A percentile compares a stretch with the other conserved stretches of the same genome.
Conservation (phyloP, 192 early-diverging fungal species). For the Coemansia sp. region DNA sequence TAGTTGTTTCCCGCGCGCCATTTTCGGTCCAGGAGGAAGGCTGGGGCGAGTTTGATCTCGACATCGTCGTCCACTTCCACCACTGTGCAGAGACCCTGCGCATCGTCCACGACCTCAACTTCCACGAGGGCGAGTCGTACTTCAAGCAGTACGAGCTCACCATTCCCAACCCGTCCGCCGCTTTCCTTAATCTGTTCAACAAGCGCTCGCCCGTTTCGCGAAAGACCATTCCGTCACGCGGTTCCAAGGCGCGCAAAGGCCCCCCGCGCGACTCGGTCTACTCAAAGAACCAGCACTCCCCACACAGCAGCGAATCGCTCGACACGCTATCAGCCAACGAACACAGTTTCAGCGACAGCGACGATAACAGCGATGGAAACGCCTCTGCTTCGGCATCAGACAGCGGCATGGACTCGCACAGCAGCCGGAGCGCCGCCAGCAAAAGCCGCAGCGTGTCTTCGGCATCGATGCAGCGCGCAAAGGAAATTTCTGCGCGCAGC, state of each 20-base stretch:
- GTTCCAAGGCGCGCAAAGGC: constrained; percentile 45
- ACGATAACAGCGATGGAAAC: background rate
- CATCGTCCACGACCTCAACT: constrained; percentile 54
- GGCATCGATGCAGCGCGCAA: background rate
- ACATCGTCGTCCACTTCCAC: constrained; percentile 37
- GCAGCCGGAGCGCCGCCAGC: background rate
- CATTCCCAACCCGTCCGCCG: constrained; percentile 28
- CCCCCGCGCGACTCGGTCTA: constrained; percentile 26
- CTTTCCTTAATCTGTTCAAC: constrained; percentile 39
- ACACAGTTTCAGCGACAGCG: constrained; percentile 16
- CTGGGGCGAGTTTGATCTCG: constrained; percentile 57
- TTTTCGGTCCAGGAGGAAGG: constrained; percentile 47
- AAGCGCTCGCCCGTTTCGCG: constrained; percentile 31
- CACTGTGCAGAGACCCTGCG: constrained; percentile 23
- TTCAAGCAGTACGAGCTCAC: constrained; percentile 23
- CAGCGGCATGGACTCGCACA: constrained; percentile 2
- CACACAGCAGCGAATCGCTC: constrained; percentile 10
- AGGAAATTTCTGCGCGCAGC: background rate
- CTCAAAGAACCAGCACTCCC: background rate
- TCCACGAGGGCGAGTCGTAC: constrained; percentile 38
- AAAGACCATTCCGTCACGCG: constrained; percentile 41
- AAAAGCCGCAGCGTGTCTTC: constrained; percentile 10
- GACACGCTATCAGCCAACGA: constrained; percentile 2
- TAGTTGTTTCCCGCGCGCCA: constrained; percentile 42
- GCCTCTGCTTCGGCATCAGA: background rate